A percentile compares a stretch with the other conserved stretches of the same genome.
Conservation (phyloP, 352 stramenopile genomes). For the Phytophthora litchii region DNA sequence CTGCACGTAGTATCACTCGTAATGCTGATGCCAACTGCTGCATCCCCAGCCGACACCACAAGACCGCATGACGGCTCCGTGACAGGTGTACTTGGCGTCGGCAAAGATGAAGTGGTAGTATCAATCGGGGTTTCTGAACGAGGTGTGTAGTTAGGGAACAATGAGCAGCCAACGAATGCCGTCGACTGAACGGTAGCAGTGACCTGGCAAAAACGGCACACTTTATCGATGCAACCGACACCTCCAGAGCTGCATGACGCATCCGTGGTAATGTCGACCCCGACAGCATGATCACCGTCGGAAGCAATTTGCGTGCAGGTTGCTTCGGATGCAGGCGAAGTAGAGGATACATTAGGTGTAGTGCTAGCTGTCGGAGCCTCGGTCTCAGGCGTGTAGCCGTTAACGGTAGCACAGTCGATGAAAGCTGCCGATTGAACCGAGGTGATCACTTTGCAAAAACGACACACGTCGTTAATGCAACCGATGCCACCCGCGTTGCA, state of each 20-base stretch:
- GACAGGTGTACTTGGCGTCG: background rate
- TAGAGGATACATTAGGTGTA: background rate
- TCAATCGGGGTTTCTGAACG: slow-evolving; percentile 4
- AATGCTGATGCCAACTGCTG: slow-evolving; percentile 36
- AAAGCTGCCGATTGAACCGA: slow-evolving; percentile 34
- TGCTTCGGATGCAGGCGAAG: slow-evolving; percentile 1
- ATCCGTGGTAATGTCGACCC: slow-evolving; percentile 38
- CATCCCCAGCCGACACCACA: slow-evolving; percentile 32
- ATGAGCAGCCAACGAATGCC: slow-evolving; percentile 27
- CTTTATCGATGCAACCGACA: slow-evolving; percentile 40
- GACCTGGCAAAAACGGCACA: slow-evolving; percentile 49
- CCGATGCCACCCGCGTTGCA: slow-evolving; percentile 36
- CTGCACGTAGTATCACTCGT: slow-evolving; percentile 29
- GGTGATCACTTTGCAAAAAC: slow-evolving; percentile 43
- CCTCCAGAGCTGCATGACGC: slow-evolving; percentile 29
- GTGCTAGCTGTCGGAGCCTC: slow-evolving; percentile 6
- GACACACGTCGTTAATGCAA: slow-evolving; percentile 41
- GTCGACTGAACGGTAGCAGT: slow-evolving; percentile 24
- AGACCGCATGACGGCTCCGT: slow-evolving; percentile 15
- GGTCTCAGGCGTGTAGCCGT: slow-evolving; percentile 11
- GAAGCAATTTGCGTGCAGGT: slow-evolving; percentile 22
- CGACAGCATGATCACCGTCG: slow-evolving; percentile 32
- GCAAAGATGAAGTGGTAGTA: background rate
- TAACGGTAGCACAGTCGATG: slow-evolving; percentile 17
- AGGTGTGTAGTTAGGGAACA: slow-evolving; percentile 1